These are phyloP conservation scores for Trametes meyenii DNA, from an alignment of 768 basidiomycete species.

Conservation along the genomic window DNA sequence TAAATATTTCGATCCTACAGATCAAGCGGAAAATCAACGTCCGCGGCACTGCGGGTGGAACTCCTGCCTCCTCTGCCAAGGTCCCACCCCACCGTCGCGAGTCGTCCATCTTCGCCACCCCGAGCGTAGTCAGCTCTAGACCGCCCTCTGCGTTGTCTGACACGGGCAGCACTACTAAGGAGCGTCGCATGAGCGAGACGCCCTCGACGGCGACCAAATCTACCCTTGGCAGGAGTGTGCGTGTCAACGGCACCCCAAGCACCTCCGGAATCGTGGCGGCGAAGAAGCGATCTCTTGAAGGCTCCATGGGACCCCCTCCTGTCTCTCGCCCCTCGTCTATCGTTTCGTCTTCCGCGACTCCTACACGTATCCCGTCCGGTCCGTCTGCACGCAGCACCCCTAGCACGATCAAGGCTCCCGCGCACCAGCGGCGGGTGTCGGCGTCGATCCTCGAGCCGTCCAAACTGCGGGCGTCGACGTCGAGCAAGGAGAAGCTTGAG, in stretches of 20 bases:
- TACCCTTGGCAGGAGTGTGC: conserved; percentile 54
- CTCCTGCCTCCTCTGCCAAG: conserved; percentile 47
- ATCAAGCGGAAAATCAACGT: conserved; percentile 62
- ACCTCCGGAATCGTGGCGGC: conserved; percentile 19
- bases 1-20: conserved; percentile 15
- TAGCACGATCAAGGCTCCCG: conserved; percentile 24
- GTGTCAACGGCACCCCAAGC: conserved; percentile 41
- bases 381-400: conserved; percentile 22
- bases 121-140: conserved; percentile 43
- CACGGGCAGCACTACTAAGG: conserved; percentile 42
- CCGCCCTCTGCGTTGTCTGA: conserved; percentile 63
- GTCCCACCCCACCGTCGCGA: conserved; percentile 49
- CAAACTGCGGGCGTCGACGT: conserved; percentile 37
- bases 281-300: conserved; percentile 30
- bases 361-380: conserved; percentile 28
- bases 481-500: conserved; percentile 32
- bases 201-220: conserved; percentile 37
- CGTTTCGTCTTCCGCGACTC: conserved; percentile 19
- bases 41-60: conserved; percentile 56
- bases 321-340: conserved; percentile 16
- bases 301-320: conserved; percentile 52
- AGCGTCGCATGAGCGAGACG: conserved; percentile 39
- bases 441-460: conserved; percentile 36
- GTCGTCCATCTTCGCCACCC: conserved; percentile 59
- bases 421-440: conserved; percentile 23